Evolutionary conservation across 768 basidiomycete genomes (phyloP).

Genomic region (Mycena floridula): DNA sequence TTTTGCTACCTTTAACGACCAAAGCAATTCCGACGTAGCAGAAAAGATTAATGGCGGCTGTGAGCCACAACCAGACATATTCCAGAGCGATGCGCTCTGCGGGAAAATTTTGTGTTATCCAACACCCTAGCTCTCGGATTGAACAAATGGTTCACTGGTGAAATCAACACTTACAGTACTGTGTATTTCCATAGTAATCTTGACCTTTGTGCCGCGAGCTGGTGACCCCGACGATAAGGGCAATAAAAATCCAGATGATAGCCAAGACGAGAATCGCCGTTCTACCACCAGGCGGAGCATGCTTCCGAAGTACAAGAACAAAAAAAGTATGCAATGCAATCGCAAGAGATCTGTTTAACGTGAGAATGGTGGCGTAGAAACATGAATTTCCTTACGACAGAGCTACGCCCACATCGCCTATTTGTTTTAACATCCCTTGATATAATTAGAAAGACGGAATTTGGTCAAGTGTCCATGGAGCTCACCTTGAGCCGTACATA

Average conservation of each 20-base stretch:
- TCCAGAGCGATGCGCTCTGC: constrained; percentile 32
- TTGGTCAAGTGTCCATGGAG: too few species aligned
- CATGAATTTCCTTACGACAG: constrained; percentile 22
- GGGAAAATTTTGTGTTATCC: constrained; percentile 28
- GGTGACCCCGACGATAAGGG: constrained; percentile 27
- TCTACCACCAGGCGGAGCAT: constrained; percentile 15
- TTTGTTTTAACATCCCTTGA: constrained; percentile 28
- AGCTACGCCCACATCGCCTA: constrained; percentile 35
- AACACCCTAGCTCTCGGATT: constrained; percentile 29
- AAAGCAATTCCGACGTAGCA: constrained; percentile 33
- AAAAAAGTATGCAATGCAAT: constrained; percentile 36
- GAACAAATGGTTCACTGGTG: neutral
- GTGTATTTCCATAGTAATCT: constrained; percentile 30
- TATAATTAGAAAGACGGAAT: too few species aligned
- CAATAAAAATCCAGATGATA: constrained; percentile 27
- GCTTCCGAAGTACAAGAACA: constrained; percentile 28
- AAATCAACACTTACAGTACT: constrained; percentile 20
- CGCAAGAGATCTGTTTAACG: constrained; percentile 5
- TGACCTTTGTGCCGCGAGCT: constrained; percentile 22
- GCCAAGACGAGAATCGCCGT: constrained; percentile 23
- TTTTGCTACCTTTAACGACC: constrained; percentile 23
- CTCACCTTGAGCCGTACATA: constrained; percentile 27
- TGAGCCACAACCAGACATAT: constrained; percentile 38
- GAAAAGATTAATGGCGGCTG: constrained; percentile 27
- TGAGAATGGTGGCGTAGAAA: neutral